Base-by-base conservation (phyloP, 2,329 filamentous ascomycete genomes). In the Camptophora hylomeconis region DNA sequence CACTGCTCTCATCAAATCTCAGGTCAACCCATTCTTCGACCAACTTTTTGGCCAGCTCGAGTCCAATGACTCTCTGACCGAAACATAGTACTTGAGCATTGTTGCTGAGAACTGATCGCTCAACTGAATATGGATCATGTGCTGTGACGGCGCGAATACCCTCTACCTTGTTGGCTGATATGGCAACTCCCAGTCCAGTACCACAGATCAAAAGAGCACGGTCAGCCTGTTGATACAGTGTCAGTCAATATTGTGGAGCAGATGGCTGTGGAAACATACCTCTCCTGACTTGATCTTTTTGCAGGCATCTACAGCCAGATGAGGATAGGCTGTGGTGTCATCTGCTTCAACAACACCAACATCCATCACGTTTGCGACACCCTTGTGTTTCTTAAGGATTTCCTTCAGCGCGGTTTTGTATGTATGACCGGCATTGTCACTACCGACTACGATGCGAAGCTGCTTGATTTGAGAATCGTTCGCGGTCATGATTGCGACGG, bases 1-100 rank as follows among this genome's bases (percentile, higher is more conserved):
- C 65, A 52, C 73, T 77, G 35, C 56, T 58, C 23, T 66, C 60
- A 53, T 92, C 82, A 56, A 89, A 89, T 35, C 72, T 63, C 54
- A 89, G 86, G n/a, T 72, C 77, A 18, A 92, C 52, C 81, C 81
- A 92, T 61, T 92, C 82, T 50, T 66, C 74, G 1, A 74, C 81
- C 44, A 92, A 52, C 46, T 80, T 64, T 45, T 81, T 69, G 23
- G 82, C 82, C 22, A 92, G 56, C 58, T 92, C 83, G 26, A 89
- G 52, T 0, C 83, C 82, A 24, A 92, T 69, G 0, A 92, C 82
- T 13, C 82, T 62, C 66, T 92, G 78, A 1, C 82, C 82, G 64
- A 92, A 76, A 51, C 83, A 92, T 37, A 92, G 58, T 17, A 92
- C 81, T 57, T 92, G 82, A 3, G 81, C 80, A 51, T 92, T 76